Evolutionary conservation across 129 eudicot species (phyloP), one percentile per base, ranked within the genome.

Genomic region (Helichrysum umbraculigerum): DNA sequence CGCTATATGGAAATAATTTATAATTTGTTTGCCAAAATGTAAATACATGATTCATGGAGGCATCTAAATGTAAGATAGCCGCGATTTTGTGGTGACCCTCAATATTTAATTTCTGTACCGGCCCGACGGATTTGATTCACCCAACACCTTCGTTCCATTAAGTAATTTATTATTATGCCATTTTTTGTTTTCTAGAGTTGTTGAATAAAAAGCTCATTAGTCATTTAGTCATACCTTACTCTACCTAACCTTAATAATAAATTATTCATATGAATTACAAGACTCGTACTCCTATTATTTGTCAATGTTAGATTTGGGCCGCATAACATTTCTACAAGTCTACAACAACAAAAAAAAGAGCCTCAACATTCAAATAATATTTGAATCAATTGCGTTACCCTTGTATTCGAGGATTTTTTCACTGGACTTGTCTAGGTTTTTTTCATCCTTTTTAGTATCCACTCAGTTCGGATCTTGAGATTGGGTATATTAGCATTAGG

Each of bases 51-150:
- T 19, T 19, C 15, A 2, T 22, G 16, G 56, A 65, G 79, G 66
- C 1, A 62, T 22, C 32, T 1, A 80, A 73, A 22, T 73, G 83
- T 74, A 80, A 79, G 1, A 19, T 80, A 57, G 75, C 37, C 47
- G 75, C 70, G 44, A 74, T 60, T 73, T 58, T 21, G 57, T 22
- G 75, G 63, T 58, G 75, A 29, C 74, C 63, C 41, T 73, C 41
- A 41, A 41, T 74, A 57, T 80, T 74, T 58, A 80, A 80, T 56
- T 19, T 56, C 44, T 41, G 35, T 66, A 74, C 64, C 65, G 83
- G 83, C 70, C 79, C 66, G 83, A 68, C 66, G 75, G 75, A 67
- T 73, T 41, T 67, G 79, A 73, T 73, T 80, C 75, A 74, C 56
- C 77, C 58, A 79, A 72, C 77, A 63, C 47, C 72, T 42, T 54